These are phyloP conservation scores for Russula virescens DNA, from an alignment of 768 basidiomycete species.

Conservation along the genomic window DNA sequence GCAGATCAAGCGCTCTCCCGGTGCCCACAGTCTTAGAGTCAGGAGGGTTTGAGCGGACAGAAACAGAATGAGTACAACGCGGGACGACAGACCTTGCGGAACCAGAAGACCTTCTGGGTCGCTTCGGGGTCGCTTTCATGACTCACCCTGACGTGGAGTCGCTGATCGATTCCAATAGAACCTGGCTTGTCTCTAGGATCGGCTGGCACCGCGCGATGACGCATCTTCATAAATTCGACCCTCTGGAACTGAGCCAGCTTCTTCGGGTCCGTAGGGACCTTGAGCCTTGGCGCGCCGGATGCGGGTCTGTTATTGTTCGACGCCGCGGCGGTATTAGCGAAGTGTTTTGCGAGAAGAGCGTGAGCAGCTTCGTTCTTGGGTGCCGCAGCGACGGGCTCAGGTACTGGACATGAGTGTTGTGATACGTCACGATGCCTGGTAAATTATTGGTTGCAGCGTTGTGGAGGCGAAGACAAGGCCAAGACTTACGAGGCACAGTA, in stretches of 20 bases:
- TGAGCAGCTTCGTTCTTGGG: constrained; percentile 45
- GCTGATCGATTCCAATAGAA: constrained; percentile 46
- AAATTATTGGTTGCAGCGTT: not conserved
- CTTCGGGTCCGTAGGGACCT: constrained; percentile 42
- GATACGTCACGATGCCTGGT: constrained; percentile 61
- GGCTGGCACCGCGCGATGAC: constrained; percentile 58
- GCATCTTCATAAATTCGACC: constrained; percentile 68
- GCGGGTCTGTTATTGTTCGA: constrained; percentile 22
- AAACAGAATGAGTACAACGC: not conserved
- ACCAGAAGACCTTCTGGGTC: constrained; percentile 55
- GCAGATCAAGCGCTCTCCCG: constrained; percentile 59
- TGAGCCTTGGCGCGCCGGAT: constrained; percentile 8
- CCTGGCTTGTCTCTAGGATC: constrained; percentile 52
- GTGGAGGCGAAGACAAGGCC: not conserved
- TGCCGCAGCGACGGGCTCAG: constrained; percentile 19
- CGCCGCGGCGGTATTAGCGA: constrained; percentile 29
- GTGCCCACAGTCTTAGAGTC: constrained; percentile 43
- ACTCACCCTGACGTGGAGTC: constrained; percentile 51
- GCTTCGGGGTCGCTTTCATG: constrained; percentile 28
- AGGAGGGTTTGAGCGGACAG: too few relatives aligned
- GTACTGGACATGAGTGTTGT: constrained; percentile 49
- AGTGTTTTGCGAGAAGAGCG: constrained; percentile 49
- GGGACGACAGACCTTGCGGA: constrained; percentile 51
- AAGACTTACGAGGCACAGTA: constrained; percentile 59
- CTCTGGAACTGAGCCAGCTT: constrained; percentile 51